Evolutionary conservation across 2,329 filamentous ascomycete species (phyloP).

Genomic region (Colletotrichum godetiae): DNA sequence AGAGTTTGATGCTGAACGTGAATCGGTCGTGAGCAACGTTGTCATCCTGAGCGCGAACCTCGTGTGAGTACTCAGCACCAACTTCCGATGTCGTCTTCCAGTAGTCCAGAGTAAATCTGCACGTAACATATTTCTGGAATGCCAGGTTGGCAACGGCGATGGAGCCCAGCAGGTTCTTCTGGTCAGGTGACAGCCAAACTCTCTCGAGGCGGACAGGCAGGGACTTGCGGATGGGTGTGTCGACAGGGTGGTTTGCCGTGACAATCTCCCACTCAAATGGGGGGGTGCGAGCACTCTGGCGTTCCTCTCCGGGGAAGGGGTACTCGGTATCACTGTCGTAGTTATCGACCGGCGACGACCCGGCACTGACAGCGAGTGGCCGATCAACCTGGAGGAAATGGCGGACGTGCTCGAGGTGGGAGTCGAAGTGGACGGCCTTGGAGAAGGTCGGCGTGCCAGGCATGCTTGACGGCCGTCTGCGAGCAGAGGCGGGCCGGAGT

Average conservation of each 20-base stretch:
- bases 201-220: conserved; percentile 84
- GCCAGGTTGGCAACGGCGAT: conserved; percentile 88
- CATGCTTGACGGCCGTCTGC: conserved; percentile 91
- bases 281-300: conserved; percentile 52
- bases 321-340: conserved; percentile 92
- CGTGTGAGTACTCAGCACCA: conserved; percentile 82
- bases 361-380: conserved; percentile 94
- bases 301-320: conserved; percentile 75
- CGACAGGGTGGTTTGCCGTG: conserved; percentile 72
- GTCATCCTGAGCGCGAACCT: conserved; percentile 55
- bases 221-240: conserved; percentile 70
- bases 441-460: conserved; percentile 95
- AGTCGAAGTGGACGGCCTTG: conserved; percentile 98
- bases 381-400: conserved; percentile 96
- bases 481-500: conserved; percentile 77
- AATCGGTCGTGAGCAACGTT: conserved; percentile 83
- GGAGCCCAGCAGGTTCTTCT: conserved; percentile 85
- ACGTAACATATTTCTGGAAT: conserved; percentile 90
- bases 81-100: conserved; percentile 99
- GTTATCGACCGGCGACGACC: conserved; percentile 88
- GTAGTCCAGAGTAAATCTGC: conserved; percentile 95
- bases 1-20: conserved; percentile 92
- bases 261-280: conserved; percentile 89
- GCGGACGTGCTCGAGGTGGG: conserved; percentile 93
- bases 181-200: conserved; percentile 87